A percentile compares a stretch with the other conserved stretches of the same genome.
Conservation (phyloP, 192 early-diverging fungal genomes). For the Backusella luteola region DNA sequence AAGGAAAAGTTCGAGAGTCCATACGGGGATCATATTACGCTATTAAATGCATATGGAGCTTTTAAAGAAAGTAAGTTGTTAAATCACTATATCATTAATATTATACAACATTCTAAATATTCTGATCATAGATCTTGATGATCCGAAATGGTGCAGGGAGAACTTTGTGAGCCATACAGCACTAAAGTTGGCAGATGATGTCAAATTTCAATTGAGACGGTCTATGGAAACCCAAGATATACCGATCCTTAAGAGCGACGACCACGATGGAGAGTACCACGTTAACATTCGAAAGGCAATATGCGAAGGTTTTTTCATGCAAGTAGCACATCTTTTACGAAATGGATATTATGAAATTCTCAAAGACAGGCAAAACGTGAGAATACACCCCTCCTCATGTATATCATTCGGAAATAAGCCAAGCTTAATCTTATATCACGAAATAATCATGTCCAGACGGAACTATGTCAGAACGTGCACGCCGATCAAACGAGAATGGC, state of each 20-base stretch:
- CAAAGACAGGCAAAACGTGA: conserved; percentile 96
- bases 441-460: conserved; percentile 93
- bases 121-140: conserved; percentile 43
- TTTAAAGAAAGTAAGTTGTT: conserved; percentile 66
- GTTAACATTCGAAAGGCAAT: conserved; percentile 87
- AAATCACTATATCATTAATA: neutral
- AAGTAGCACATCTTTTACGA: conserved; percentile 89
- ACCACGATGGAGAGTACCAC: conserved; percentile 77
- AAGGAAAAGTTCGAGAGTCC: conserved; percentile 90
- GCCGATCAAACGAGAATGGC: conserved; percentile 83
- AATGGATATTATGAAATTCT: conserved; percentile 86
- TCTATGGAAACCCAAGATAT: conserved; percentile 68
- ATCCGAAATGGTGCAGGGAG: conserved; percentile 89
- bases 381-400: conserved; percentile 83
- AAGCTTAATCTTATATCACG: conserved; percentile 98
- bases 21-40: conserved; percentile 94
- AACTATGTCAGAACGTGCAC: conserved; percentile 95
- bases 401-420: conserved; percentile 74
- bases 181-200: conserved; percentile 88
- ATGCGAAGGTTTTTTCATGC: conserved; percentile 96
- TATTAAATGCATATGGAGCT: conserved; percentile 93
- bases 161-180: conserved; percentile 89
- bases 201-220: conserved; percentile 83
- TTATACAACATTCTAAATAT: neutral
- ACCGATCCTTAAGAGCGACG: neutral